Base-by-base conservation (phyloP, 2,329 filamentous ascomycete genomes). In the Apiospora rasikravindrae region DNA sequence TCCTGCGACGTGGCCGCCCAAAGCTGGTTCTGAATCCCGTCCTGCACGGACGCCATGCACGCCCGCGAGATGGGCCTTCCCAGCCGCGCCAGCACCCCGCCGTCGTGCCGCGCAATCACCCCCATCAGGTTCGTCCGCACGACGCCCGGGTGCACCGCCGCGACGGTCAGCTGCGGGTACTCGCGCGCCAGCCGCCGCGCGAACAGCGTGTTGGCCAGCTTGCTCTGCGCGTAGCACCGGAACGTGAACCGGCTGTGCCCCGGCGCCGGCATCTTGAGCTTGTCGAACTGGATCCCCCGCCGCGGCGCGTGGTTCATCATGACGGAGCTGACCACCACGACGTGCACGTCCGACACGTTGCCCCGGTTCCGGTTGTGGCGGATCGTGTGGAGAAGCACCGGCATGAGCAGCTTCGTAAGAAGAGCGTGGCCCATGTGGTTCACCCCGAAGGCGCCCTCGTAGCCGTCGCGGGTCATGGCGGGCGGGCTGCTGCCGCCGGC, bases 351-450 rank as follows among this genome's bases (percentile, higher is more conserved):
- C 14, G 71, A 22, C 16, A 61, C 53, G 53, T 11, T 4, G 29
- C 53, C 53, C 16, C 29, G 6, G 53, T n/a, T 61, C 16, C 53
- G 53, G 26, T 47, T 51, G 6, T 47, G 37, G 14, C 73, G 67
- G 2, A 69, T 72, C 7, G 73, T 74, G 11, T 70, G 33, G 6
- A 71, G n/a, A 64, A 76, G 37, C 2, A 71, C 10, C 10, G 72
- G 71, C 3, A 74, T 49, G 1, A 75, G 70, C 24, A 73, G 72
- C 53, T 71, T 78, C 29, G 77, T 79, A 3, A 86, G 78, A 8
- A 84, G 77, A 1, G 84, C 83, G 67, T 85, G 84, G 4, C 83
- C 83, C 10, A 86, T 73, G 72, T 85, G 83, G 64, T 86, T 87
- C 2, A 81, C 83, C 0, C 80, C 83, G 70, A 86, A 85, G 66